Conservation (phyloP, 495 filamentous ascomycete species). For the Acidiella bohemica region DNA sequence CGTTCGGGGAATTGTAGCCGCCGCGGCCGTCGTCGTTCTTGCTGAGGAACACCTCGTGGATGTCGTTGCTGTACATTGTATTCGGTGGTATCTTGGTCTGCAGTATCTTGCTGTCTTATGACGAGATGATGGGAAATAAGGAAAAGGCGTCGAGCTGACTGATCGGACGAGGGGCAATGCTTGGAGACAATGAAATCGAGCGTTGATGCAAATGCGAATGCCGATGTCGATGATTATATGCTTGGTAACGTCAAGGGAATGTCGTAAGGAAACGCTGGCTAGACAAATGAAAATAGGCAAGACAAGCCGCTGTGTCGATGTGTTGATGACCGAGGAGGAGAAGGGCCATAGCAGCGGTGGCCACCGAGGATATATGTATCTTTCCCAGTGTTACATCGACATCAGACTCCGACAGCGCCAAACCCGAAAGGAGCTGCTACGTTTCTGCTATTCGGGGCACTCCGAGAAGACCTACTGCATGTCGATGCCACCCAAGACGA, state of each 20-base stretch:
- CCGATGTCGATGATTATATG: not conserved
- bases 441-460: not conserved
- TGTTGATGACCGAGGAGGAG: constrained; percentile 3
- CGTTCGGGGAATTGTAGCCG: constrained; percentile 38
- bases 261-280: no score
- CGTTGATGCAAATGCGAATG: constrained; percentile 2
- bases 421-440: not conserved
- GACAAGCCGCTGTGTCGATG: constrained; percentile 1
- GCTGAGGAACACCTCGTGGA: not conserved
- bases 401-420: not conserved
- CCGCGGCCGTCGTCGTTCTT: constrained; percentile 43
- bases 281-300: not conserved
- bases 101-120: no score
- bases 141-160: constrained; percentile 4
- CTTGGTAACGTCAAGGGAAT: no score
- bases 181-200: constrained; percentile 12
- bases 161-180: constrained; percentile 3
- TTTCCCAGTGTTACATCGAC: not conserved
- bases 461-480: not conserved
- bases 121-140: constrained; percentile 4
- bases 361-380: not conserved
- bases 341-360: not conserved
- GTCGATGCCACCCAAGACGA: not conserved
- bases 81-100: no score
- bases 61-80: no score